Base-by-base conservation (phyloP, 176 grass and related monocot species). In the Poa pratensis region DNA sequence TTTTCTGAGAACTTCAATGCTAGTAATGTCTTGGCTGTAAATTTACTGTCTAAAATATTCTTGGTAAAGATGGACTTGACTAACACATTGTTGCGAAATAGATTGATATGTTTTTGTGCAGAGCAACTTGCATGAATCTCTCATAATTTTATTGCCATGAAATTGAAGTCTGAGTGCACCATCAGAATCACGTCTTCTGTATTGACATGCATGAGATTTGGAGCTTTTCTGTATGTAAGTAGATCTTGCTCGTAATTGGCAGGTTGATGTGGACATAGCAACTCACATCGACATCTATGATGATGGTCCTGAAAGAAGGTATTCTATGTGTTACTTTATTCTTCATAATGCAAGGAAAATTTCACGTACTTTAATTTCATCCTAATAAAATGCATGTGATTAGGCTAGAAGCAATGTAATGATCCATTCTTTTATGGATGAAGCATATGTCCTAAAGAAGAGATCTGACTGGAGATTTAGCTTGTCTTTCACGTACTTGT, bases 261-360 rank as follows among this genome's bases (percentile, higher is more conserved):
- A 99, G 96, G 86, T 99, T 85, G 96, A 99, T 84, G 82, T 99
- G 86, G 96, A 99, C 84, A 96, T 99, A 92, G 93, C 96, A 87
- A 99, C 96, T 43, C 96, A 88, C 80, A 90, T 99, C 83, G 73
- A 96, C 50, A 90, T 99, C 59, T 95, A 94, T 72, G 86, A 90
- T 16, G 91, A 94, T 88, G 90, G 93, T 30, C 88, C 96, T 94
- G 90, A 96, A 53, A 89, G 90, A 90, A 99, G 96, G 96, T 99
- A 84, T 24, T 64, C 79, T 76, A 64, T 9, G 22, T 73, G 26
- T 39, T 90, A 54, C 49, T 75, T 16, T 60, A 24, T 57, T 90
- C 19, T 78, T 83, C 26, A 65, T 16, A 73, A 78, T 78, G 35
- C 63, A 46, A 75, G 34, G 45, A 65, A 73, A 55, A 17, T 16